Evolutionary conservation across 768 basidiomycete genomes (phyloP).

Genomic region (Pulveroboletus sp.): DNA sequence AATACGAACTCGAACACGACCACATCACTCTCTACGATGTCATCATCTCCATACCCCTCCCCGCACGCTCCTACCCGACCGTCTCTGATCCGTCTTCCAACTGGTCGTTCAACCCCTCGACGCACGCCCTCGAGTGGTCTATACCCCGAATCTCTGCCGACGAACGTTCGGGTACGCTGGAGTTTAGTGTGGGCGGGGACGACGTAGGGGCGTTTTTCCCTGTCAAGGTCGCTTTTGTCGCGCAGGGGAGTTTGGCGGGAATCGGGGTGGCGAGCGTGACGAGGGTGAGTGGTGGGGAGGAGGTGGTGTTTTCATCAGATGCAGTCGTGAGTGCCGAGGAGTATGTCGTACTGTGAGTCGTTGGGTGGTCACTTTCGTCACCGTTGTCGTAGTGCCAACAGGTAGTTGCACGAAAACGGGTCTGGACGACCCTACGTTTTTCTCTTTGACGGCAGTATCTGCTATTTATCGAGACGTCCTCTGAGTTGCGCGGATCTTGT

Average conservation of each 20-base stretch:
- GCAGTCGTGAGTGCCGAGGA: constrained; percentile 49
- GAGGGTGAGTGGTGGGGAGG: constrained; percentile 45
- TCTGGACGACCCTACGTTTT: not conserved
- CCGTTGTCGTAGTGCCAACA: not conserved
- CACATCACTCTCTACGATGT: constrained; percentile 78
- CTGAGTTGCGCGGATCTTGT: not conserved
- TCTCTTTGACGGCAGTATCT: no score
- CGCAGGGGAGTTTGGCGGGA: constrained; percentile 76
- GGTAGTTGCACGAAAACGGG: not conserved
- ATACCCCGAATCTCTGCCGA: constrained; percentile 61
- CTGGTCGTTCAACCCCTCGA: constrained; percentile 78
- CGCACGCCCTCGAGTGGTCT: constrained; percentile 82
- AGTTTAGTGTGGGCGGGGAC: constrained; percentile 85
- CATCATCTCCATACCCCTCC: constrained; percentile 87
- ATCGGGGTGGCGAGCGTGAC: constrained; percentile 58
- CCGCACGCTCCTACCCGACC: constrained; percentile 80
- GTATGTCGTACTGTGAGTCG: constrained; percentile 48
- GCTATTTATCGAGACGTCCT: not conserved
- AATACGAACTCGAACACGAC: constrained; percentile 92
- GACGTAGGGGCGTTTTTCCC: constrained; percentile 89
- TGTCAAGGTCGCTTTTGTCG: constrained; percentile 76
- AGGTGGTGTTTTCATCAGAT: constrained; percentile 55
- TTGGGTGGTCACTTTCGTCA: not conserved
- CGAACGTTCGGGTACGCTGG: constrained; percentile 77
- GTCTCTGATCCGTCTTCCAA: constrained; percentile 63